Conservation (phyloP, 495 filamentous ascomycete genomes). For the Glarea lozoyensis region DNA sequence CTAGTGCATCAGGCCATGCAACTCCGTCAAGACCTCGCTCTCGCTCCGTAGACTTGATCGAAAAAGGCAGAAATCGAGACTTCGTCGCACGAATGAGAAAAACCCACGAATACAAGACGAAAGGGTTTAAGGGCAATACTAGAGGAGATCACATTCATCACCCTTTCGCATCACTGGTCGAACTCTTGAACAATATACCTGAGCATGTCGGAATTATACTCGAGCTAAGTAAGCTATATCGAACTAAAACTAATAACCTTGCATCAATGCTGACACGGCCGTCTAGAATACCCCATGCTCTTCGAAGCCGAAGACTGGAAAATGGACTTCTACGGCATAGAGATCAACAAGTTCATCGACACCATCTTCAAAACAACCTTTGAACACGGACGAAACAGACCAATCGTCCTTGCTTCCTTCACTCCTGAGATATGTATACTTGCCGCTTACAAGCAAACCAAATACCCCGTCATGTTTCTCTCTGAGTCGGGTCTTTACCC, state of each 20-base stretch:
- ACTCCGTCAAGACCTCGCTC: neutral
- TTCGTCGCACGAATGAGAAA: slow-evolving; percentile 23
- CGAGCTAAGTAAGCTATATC: slow-evolving; percentile 27
- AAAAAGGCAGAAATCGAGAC: neutral
- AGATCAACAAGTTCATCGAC: slow-evolving; percentile 35
- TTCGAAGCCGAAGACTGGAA: slow-evolving; percentile 30
- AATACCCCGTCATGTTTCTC: slow-evolving; percentile 33
- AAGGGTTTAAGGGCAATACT: slow-evolving; percentile 29
- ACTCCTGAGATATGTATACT: slow-evolving; percentile 36
- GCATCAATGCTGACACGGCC: neutral
- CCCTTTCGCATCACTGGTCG: slow-evolving; percentile 26
- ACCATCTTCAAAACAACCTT: slow-evolving; percentile 25
- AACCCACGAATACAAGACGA: slow-evolving; percentile 27
- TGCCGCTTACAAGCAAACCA: slow-evolving; percentile 28
- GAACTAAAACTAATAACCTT: neutral
- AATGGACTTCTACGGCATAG: slow-evolving; percentile 27
- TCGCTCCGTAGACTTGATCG: neutral
- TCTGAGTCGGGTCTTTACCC: slow-evolving; percentile 27
- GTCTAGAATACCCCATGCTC: slow-evolving; percentile 27
- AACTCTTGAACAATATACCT: slow-evolving; percentile 27
- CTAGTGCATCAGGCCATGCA: neutral
- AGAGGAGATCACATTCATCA: slow-evolving; percentile 29
- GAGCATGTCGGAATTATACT: slow-evolving; percentile 27
- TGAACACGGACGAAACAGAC: slow-evolving; percentile 14
- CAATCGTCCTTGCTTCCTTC: slow-evolving; percentile 34